Base-by-base conservation (phyloP, 2,329 filamentous ascomycete genomes). In the Colletotrichum echinochloae region DNA sequence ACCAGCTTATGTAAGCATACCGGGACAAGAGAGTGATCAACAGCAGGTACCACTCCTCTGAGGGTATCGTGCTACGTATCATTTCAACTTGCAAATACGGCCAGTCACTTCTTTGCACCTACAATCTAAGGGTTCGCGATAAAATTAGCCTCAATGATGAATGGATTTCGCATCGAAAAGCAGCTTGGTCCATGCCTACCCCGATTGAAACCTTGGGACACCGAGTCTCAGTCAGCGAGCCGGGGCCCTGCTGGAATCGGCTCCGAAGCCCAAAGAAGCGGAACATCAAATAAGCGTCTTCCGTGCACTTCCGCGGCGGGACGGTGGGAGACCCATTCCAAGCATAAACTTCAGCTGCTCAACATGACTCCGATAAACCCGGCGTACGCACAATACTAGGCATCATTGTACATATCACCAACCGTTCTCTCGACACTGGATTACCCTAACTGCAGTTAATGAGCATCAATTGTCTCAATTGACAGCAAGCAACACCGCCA, bases 281-380 rank as follows among this genome's bases (percentile, higher is more conserved):
- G 67, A 70, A 70, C 59, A 70, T 70, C 67, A 63, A 70, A 70
- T 62, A 35, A 67, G 67, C 67, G 67, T 51, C 44, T 26, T 67
- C 67, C 67, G 67, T 49, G 51, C 44, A 28, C 51, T 67, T 62
- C 64, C 57, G 49, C 56, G 16, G 30, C 44, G 30, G 66, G 41
- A 55, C 44, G 14, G 26, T 23, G 33, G 23, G 44, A 48, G 67
- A 64, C 49, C 67, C 49, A 61, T 59, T 26, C 41, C 33, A 33
- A 54, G 39, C 62, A 35, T 37, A 62, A 55, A 60, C 56, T 41
- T 59, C 64, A 59, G 51, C 64, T 59, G 51, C 56, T 9, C 62
- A 18, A 35, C 16, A 6, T 62, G 23, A 30, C 28, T 39, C 57
- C 64, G 51, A 46, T 30, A 33, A 39, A 37, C 37, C 44, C 57